Base-by-base conservation (phyloP, 805 yeast genomes). In the Myxozyma kluyveri region DNA sequence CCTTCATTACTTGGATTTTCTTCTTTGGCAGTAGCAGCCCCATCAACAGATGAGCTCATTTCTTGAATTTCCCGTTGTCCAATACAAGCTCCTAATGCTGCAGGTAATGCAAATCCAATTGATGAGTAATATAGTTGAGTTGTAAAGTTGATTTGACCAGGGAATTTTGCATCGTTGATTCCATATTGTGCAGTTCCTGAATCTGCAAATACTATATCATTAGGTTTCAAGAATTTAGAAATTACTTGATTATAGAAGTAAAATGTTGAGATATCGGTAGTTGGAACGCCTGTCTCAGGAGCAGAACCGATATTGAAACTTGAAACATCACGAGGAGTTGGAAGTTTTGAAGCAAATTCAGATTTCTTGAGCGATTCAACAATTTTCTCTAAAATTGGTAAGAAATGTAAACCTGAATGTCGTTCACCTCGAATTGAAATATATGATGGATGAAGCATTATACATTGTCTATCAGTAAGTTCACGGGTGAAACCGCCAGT, bases 51-150 rank as follows among this genome's bases (percentile, higher is more conserved):
- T 33, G 64, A 64, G 37, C 63, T 62, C 10, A 61, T 57, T 4
- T 73, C 71, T 39, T 61, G 64, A 43, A 75, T 60, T 63, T 86
- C 95, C 45, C 76, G 74, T 69, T 78, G 72, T 0, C 91, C 96
- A 49, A 86, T 71, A 18, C 87, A 82, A 23, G 83, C 85, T 45
- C 97, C 97, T 51, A 90, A 76, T 3, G 93, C 77, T 9, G 90
- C 86, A 2, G 96, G 96, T 24, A 90, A 72, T 0, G 95, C 91
- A 72, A 80, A 86, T 4, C 97, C 97, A 62, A 90, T 90, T 19
- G 95, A 87, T 5, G 89, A 79, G 65, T 84, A 90, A 64, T 84
- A 86, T 19, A 82, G 78, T 69, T 88, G 95, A 2, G 88, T 77
- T 55, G 63, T 59, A 55, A 61, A 65, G 45, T 50, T 53, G 48